Conservation (phyloP, 257 asterid genomes). For the Thymus quinquecostatus region DNA sequence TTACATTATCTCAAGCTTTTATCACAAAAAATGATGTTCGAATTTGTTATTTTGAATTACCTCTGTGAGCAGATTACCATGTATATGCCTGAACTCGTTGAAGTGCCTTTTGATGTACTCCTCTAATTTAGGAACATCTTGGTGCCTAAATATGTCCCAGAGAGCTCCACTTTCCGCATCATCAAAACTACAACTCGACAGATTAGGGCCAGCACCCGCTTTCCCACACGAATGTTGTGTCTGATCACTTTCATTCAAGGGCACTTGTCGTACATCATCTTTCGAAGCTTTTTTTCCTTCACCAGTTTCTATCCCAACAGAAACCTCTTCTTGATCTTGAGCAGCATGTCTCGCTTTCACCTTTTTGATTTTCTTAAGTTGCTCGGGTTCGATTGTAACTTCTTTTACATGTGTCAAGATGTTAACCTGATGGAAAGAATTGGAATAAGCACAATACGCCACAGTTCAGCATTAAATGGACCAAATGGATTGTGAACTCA, state of each 20-base stretch:
- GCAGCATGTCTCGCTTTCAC: conserved; percentile 51
- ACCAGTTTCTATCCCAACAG: conserved; percentile 3
- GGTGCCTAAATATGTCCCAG: conserved; percentile 75
- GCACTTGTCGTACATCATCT: not conserved
- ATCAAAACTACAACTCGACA: conserved; percentile 20
- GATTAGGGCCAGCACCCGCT: not conserved
- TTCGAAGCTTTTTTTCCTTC: not conserved
- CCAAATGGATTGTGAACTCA: not conserved
- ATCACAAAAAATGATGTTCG: not conserved
- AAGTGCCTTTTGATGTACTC: conserved; percentile 47
- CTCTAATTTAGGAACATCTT: conserved; percentile 70
- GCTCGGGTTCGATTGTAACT: conserved; percentile 23
- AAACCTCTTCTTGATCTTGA: conserved; percentile 57
- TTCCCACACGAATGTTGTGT: conserved; percentile 8
- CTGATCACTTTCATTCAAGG: no score
- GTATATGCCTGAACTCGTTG: conserved; percentile 50
- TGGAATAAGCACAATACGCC: conserved; percentile 22
- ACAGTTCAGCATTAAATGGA: not conserved
- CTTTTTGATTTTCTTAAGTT: not conserved
- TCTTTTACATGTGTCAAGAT: conserved; percentile 65
- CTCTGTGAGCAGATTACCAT: conserved; percentile 51
- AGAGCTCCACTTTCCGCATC: conserved; percentile 60
- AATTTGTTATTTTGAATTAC: conserved; percentile 34
- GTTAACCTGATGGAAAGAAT: conserved; percentile 54
- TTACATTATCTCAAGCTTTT: not conserved